Percentiles rank a stretch among this genome's conserved stretches.
phyloP scores from a whole-genome alignment of 352 stramenopile genomes.

The Phytopythium oedochilum region DNA sequence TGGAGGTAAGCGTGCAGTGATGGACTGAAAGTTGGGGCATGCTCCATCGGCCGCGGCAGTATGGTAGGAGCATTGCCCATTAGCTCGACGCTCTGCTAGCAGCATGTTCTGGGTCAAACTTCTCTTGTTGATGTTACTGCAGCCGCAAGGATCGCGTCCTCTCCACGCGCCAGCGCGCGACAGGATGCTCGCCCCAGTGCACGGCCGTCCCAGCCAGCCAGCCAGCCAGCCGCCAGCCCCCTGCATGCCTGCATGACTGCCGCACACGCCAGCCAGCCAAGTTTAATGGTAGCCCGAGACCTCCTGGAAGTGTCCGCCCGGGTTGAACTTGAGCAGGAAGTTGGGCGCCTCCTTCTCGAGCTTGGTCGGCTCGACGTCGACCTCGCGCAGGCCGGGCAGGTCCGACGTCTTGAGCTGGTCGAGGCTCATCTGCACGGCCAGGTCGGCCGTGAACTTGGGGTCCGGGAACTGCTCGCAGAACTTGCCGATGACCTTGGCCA shows the following conservation, averaged over 20 bases:
- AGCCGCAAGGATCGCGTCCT: neutral
- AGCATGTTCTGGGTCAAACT: too few relatives aligned
- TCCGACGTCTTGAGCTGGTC: conserved; percentile 83
- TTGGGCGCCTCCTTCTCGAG: conserved; percentile 95
- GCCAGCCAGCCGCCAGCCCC: too few relatives aligned
- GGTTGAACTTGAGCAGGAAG: conserved; percentile 95
- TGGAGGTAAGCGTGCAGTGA: neutral
- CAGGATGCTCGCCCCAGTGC: neutral
- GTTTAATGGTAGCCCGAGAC: conserved; percentile 84
- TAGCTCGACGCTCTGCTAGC: too few relatives aligned
- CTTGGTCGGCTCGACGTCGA: conserved; percentile 86
- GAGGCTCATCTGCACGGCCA: conserved; percentile 67
- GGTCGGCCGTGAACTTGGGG: conserved; percentile 79
- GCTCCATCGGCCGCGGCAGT: too few relatives aligned
- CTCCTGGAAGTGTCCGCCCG: conserved; percentile 93
- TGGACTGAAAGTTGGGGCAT: too few relatives aligned
- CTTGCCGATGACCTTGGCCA: conserved; percentile 76
- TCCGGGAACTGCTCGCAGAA: conserved; percentile 81
- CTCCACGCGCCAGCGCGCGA: neutral
- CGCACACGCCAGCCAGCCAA: too few relatives aligned
- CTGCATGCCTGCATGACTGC: too few relatives aligned
- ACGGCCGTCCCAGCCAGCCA: neutral
- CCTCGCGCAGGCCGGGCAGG: conserved; percentile 69
- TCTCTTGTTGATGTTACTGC: neutral
- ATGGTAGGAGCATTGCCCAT: too few relatives aligned